phyloP scores from a whole-genome alignment of 2,329 filamentous ascomycete species.

The Aspergillus eucalypticola region DNA sequence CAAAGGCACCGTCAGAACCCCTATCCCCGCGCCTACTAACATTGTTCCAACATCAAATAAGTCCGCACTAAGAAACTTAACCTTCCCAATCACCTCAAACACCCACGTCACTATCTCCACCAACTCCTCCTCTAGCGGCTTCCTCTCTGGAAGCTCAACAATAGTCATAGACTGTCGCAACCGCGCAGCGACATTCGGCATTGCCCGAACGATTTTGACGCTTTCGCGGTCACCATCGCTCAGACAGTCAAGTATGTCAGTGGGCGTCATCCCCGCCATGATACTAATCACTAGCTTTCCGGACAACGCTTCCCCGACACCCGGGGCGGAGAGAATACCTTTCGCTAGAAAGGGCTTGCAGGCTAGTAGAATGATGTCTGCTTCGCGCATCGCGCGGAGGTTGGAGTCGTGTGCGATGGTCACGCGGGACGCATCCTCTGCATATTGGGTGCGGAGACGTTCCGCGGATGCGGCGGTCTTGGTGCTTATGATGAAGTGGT shows the following conservation, averaged over 20 bases:
- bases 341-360: constrained; percentile 50
- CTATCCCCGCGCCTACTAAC: constrained; percentile 62
- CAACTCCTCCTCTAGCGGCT: constrained; percentile 45
- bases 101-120: constrained; percentile 47
- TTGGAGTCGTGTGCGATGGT: constrained; percentile 38
- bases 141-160: constrained; percentile 44
- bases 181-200: constrained; percentile 50
- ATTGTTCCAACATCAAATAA: constrained; percentile 59
- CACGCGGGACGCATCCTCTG: constrained; percentile 28
- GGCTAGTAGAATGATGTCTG: constrained; percentile 48
- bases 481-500: constrained; percentile 44
- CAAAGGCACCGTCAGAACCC: constrained; percentile 60
- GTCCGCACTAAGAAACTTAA: constrained; percentile 52
- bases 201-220: constrained; percentile 40
- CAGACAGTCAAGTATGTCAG: constrained; percentile 34
- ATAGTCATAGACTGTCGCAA: constrained; percentile 52
- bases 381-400: constrained; percentile 33
- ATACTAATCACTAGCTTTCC: constrained; percentile 54
- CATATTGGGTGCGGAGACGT: constrained; percentile 31
- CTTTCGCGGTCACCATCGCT: constrained; percentile 14
- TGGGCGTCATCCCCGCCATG: constrained; percentile 48
- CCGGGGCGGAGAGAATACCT: constrained; percentile 37
- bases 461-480: constrained; percentile 39
- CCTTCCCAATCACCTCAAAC: constrained; percentile 53
- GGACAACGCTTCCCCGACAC: constrained; percentile 40